These are phyloP conservation scores for Phytophthora parvispora DNA, from an alignment of 352 stramenopile genomes.

Conservation along the genomic window DNA sequence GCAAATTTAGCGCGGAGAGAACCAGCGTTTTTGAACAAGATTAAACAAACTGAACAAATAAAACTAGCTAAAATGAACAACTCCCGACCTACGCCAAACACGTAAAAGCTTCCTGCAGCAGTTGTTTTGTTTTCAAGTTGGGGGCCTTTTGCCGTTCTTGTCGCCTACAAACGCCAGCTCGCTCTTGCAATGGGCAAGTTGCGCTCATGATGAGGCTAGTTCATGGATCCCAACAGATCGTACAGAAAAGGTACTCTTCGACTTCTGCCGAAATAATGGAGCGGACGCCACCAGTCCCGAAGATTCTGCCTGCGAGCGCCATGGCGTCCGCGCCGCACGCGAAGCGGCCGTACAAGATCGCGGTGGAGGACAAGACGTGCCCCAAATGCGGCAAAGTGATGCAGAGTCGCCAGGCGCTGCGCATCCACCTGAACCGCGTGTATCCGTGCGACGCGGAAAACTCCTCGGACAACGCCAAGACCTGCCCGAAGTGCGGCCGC, in stretches of 20 bases:
- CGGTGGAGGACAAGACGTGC: conserved; percentile 1
- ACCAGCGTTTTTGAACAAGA: background rate
- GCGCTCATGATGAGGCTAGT: background rate
- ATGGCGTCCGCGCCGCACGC: background rate
- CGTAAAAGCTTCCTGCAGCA: background rate
- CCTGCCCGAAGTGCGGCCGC: conserved; percentile 8
- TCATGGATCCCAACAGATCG: background rate
- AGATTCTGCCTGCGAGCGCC: background rate
- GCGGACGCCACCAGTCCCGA: background rate
- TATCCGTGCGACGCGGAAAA: conserved; percentile 5
- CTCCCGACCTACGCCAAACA: too few relatives aligned
- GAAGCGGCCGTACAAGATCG: background rate
- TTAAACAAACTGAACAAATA: background rate
- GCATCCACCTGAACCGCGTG: conserved; percentile 5
- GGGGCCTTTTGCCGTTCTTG: too few relatives aligned
- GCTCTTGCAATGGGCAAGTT: background rate
- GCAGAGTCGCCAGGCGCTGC: conserved; percentile 11
- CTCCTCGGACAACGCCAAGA: background rate
- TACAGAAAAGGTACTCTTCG: background rate
- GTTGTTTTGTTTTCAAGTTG: too few relatives aligned
- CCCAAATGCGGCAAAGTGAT: conserved; percentile 15
- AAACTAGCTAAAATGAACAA: background rate
- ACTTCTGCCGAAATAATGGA: background rate
- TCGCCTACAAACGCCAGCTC: background rate
- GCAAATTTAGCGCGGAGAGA: too few relatives aligned